Conservation (phyloP, 2,329 filamentous ascomycete genomes). For the Metarhizium brunneum region DNA sequence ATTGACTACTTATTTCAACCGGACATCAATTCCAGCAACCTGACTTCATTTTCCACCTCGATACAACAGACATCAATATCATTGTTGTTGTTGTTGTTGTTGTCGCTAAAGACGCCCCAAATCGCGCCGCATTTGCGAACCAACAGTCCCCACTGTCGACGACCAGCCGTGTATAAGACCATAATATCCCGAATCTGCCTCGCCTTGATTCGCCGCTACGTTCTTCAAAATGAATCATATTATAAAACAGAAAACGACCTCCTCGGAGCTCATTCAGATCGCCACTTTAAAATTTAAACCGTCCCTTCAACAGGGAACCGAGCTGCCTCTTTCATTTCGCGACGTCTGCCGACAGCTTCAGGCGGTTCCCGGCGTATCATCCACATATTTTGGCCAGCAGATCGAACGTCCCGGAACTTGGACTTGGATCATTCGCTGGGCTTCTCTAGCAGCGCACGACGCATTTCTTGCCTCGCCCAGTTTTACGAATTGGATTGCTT, state of each 20-base stretch:
- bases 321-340: conserved; percentile 9
- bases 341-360: conserved; percentile 18
- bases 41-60: no score
- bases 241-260: conserved; percentile 16
- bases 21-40: no score
- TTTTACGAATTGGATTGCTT: conserved; percentile 30
- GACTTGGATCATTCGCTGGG: conserved; percentile 25
- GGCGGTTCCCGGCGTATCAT: conserved; percentile 21
- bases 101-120: no score
- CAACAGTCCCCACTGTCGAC: no score
- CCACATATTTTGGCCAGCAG: conserved; percentile 24
- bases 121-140: no score
- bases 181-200: background rate
- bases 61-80: no score
- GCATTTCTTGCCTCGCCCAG: conserved; percentile 31
- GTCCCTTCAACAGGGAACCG: conserved; percentile 14
- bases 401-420: conserved; percentile 23
- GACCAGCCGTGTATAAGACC: background rate
- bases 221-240: conserved; percentile 6
- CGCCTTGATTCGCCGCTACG: background rate
- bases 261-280: conserved; percentile 19
- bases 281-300: conserved; percentile 23
- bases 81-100: no score
- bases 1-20: no score
- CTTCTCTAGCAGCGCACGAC: conserved; percentile 21